Evolutionary conservation across 2,329 filamentous ascomycete genomes (phyloP), one percentile per base, ranked within the genome.

Genomic region (Fusarium sp.): DNA sequence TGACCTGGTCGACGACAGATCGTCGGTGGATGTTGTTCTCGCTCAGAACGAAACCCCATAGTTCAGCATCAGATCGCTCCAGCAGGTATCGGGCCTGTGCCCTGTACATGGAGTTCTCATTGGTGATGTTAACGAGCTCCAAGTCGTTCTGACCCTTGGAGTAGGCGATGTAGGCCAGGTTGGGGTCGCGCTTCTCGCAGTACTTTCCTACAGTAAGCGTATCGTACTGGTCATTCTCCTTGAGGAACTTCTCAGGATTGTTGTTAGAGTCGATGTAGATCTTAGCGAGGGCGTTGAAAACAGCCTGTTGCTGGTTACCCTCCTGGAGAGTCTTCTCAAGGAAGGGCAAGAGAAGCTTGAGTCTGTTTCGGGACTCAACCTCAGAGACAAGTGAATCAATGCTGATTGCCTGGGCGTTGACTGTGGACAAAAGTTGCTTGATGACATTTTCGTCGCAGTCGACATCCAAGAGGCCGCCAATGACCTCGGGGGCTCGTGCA

Each of bases 211-310:
- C 93, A 23, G 85, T 88, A 39, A 98, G 84, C 5, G 96, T 93
- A 76, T 99, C 96, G 72, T 99, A 99, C 78, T 96, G 89, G 75
- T 97, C 93, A 76, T 99, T 99, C 82, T 97, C 93, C 83, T 96
- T 97, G 51, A 99, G 84, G 84, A 99, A 99, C 77, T 93, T 92
- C 85, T 99, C 96, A 0, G 96, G 96, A 78, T 97, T 94, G 82
- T 97, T 97, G 86, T 99, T 99, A 71, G 90, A 94, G 80, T 99
- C 96, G 59, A 99, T 99, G 82, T 99, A 99, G 72, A 99, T 99
- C 88, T 99, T 99, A 50, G 96, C 96, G 29, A 99, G 86, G 9
- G 96, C 96, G 71, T 99, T 98, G 86, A 92, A 98, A 18, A 99
- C 92, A 42, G 95, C 96, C 78, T 97, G 94, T 80, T 99, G 94